Evolutionary conservation across 352 stramenopile species (phyloP), one percentile per base, ranked within the genome.

Genomic region (Globisporangium ultimum): DNA sequence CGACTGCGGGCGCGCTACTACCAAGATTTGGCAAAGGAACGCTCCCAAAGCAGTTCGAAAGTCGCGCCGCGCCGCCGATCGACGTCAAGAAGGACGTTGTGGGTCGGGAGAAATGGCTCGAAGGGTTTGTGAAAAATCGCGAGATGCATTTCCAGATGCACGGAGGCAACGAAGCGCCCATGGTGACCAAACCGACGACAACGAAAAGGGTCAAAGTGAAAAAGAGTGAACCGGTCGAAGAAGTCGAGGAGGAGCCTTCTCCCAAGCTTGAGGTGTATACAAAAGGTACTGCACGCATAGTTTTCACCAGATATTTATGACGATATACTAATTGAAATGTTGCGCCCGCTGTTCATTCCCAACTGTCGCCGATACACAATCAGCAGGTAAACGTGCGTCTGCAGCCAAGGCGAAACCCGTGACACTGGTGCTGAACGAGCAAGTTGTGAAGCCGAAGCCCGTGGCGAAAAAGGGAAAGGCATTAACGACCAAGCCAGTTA

Each of bases 11-110:
- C 13, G 62, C 53, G 12, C 66, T 72, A 53, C 68, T 87, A 22
- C 79, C 79, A 0, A 68, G 51, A 14, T 89, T 89, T 58, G 49
- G 48, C 10, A 54, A 60, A 21, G 74, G 79, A 12, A 79, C 76
- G 17, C 52, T 89, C 12, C 76, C 70, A 1, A 47, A 57, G 20
- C 40, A 74, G 42, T 89, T 72, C 41, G 61, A 63, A 20, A 28
- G n/a, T 6, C 41, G 38, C 7, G 58, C 64, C 3, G 60, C 70
- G 2, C 53, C 68, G 36, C 63, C 60, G 12, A 71, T 84, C 43
- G 66, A 60, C n/a, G 48, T 55, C 21, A 68, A 60, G 36, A 63
- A 64, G 32, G 71, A 52, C 18, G 50, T 45, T 0, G 67, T 81
- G 47, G 73, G 75, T 1, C 48, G 76, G 14, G 45, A 67, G 22